A percentile compares a stretch with the other conserved stretches of the same genome.
These are phyloP conservation scores for Eimeria sp. DNA, from an alignment of 169 alveolate species.

Conservation along the genomic window DNA sequence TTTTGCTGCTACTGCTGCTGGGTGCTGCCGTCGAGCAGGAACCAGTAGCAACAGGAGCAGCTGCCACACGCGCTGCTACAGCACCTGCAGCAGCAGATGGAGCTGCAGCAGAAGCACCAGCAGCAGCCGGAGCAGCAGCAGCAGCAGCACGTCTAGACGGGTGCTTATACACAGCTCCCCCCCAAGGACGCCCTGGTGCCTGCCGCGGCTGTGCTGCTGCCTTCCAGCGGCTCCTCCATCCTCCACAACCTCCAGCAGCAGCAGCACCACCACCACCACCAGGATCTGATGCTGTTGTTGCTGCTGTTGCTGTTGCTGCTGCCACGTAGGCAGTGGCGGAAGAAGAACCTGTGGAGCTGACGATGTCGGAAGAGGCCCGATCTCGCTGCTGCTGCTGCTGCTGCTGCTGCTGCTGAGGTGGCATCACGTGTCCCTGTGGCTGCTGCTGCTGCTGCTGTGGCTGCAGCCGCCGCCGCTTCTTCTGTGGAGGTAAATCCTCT, in stretches of 20 bases:
- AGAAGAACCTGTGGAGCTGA: background rate
- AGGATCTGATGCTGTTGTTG: too few species aligned
- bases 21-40: background rate
- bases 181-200: background rate
- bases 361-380: background rate
- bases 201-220: slow-evolving; percentile 57
- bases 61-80: slow-evolving; percentile 7
- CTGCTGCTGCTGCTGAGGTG: slow-evolving; percentile 2
- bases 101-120: slow-evolving; percentile 39
- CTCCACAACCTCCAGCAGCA: too few species aligned
- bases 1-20: slow-evolving; percentile 8
- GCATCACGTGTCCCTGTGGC: background rate
- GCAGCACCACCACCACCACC: too few species aligned
- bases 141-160: slow-evolving; percentile 36
- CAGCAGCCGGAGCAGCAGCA: slow-evolving; percentile 37
- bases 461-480: slow-evolving; percentile 28
- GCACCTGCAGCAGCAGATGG: slow-evolving; percentile 51
- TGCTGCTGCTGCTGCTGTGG: slow-evolving; percentile 48
- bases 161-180: background rate
- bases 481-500: background rate
- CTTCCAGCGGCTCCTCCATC: slow-evolving; percentile 1
- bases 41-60: slow-evolving; percentile 27
- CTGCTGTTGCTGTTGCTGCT: slow-evolving; percentile 33
- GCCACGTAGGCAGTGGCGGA: background rate
- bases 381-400: slow-evolving; percentile 54